A percentile compares a stretch with the other conserved stretches of the same genome.
phyloP scores from a whole-genome alignment of 2,329 filamentous ascomycete species.

The Verruconis gallopava region DNA sequence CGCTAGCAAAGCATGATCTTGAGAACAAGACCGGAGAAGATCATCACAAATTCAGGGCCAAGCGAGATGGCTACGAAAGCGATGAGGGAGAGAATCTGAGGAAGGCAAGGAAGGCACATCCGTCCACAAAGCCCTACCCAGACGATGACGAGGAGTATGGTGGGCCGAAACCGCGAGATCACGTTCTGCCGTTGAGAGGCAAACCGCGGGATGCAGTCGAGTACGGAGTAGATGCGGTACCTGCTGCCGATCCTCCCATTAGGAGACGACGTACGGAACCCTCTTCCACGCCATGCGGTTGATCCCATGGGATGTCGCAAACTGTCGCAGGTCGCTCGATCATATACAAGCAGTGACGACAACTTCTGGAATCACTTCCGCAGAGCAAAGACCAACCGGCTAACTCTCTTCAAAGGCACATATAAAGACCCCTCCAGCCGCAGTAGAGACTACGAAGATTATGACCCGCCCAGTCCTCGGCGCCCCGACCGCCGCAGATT shows the following conservation, averaged over 20 bases:
- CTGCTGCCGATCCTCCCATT: not conserved
- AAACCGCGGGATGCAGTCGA: not conserved
- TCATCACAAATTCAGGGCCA: constrained; percentile 21
- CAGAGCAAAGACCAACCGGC: no score
- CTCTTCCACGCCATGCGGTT: no score
- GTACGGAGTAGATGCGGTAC: not conserved
- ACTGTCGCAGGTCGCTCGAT: no score
- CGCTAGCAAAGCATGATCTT: constrained; percentile 15
- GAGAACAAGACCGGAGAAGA: constrained; percentile 20
- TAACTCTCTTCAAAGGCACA: no score
- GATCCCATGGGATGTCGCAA: no score
- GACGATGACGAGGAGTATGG: constrained; percentile 11
- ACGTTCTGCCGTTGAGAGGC: constrained; percentile 1
- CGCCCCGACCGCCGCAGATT: not conserved
- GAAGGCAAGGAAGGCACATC: constrained; percentile 14
- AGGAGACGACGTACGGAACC: constrained; percentile 7
- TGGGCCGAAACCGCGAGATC: not conserved
- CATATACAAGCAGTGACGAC: no score
- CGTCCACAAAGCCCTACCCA: constrained; percentile 8
- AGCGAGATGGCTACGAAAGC: constrained; percentile 23
- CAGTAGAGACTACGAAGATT: constrained; percentile 10
- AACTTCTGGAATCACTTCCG: no score
- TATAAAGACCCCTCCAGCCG: not conserved
- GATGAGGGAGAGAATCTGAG: constrained; percentile 21
- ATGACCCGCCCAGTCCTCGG: not conserved